Conservation (phyloP, 257 asterid species). For the Solanum ossicruentum region DNA sequence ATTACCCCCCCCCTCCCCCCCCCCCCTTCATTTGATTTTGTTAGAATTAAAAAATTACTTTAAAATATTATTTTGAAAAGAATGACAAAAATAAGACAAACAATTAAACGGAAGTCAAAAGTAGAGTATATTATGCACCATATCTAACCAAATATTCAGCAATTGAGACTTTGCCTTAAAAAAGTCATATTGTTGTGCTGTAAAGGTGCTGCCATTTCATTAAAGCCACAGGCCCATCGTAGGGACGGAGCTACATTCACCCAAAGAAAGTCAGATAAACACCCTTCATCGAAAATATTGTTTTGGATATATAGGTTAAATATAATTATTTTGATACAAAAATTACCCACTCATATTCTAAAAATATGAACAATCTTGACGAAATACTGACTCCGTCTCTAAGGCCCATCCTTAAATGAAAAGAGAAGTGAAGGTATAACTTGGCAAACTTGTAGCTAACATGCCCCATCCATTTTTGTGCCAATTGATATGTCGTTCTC, state of each 20-base stretch:
- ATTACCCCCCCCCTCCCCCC: not conserved
- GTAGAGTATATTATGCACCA: not conserved
- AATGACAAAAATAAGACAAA: too few species aligned
- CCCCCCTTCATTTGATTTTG: not conserved
- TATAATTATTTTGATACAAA: too few species aligned
- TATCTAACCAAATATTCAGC: not conserved
- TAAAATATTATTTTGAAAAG: too few species aligned
- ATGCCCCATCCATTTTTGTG: not conserved
- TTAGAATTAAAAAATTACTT: too few species aligned
- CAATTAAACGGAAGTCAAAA: too few species aligned
- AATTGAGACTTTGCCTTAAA: not conserved
- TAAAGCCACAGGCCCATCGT: not conserved
- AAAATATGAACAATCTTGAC: too few species aligned
- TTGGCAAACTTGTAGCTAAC: not conserved
- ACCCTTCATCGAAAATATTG: too few species aligned
- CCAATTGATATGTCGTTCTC: not conserved
- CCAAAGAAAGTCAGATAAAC: too few species aligned
- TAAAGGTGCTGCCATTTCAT: not conserved
- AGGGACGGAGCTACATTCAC: too few species aligned
- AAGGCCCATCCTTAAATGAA: not conserved
- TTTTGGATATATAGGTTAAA: too few species aligned
- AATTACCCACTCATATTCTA: too few species aligned
- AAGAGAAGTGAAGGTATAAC: not conserved
- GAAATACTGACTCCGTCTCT: too few species aligned
- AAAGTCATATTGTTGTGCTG: not conserved